Conservation (phyloP, 2,329 filamentous ascomycete genomes). For the Sporothrix phasma region DNA sequence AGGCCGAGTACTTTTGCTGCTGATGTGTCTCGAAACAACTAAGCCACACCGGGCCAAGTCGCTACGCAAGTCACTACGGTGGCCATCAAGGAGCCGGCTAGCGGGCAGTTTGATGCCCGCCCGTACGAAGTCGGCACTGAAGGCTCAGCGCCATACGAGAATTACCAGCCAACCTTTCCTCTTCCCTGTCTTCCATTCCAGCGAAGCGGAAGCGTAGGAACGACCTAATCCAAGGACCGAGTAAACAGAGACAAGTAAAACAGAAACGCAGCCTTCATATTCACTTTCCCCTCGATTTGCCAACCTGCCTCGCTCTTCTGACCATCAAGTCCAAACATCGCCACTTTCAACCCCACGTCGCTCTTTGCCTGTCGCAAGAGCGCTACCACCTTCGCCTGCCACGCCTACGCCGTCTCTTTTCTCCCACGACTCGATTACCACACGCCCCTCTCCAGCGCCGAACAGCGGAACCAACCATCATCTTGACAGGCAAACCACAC, state of each 20-base stretch:
- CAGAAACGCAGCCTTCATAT: background rate
- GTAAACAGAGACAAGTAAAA: no score
- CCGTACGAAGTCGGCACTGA: background rate
- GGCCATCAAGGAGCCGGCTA: background rate
- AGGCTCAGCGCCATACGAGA: background rate
- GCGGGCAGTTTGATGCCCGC: background rate
- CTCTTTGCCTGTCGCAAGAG: background rate
- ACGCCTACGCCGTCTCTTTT: background rate
- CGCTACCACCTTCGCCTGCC: background rate
- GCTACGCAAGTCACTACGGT: background rate
- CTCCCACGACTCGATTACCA: background rate
- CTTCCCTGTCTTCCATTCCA: slow-evolving; percentile 4
- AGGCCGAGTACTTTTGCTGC: background rate
- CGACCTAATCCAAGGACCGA: background rate
- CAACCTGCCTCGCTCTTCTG: background rate
- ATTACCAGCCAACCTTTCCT: slow-evolving; percentile 1
- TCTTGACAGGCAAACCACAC: background rate
- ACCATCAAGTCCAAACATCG: background rate
- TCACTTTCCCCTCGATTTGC: background rate
- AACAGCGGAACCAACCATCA: background rate
- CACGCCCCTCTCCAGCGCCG: background rate
- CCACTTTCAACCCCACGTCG: background rate
- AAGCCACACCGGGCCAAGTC: background rate
- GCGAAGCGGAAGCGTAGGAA: slow-evolving; percentile 6
- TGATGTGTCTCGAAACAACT: background rate